Evolutionary conservation across 2,329 filamentous ascomycete species (phyloP), one percentile per base, ranked within the genome.

Genomic region (Amauroascus niger): DNA sequence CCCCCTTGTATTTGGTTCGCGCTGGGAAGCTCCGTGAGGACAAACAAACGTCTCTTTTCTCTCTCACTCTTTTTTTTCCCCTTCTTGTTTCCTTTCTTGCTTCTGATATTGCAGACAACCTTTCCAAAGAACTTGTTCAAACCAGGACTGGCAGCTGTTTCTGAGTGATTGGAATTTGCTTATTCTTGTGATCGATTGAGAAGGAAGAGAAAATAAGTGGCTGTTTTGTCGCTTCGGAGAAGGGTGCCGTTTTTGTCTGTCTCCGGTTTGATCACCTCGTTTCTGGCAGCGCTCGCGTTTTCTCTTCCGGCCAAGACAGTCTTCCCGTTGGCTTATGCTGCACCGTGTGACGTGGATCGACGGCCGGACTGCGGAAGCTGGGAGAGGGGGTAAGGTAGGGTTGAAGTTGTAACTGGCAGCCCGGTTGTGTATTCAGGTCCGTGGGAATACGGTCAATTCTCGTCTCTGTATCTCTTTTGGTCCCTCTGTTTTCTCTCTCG

Each of bases 341-440:
- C 49, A 43, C 41, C 13, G 50, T 52, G 50, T 52, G 50, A 52
- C 50, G 50, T 46, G 50, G 50, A 46, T 52, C 43, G 41, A 35
- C 50, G n/a, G n/a, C n/a, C n/a, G 50, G 32, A 44, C 24, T 51
- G 41, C 50, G 37, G 20, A 16, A 51, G 37, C 14, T 41, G 33
- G n/a, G 20, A n/a, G n/a, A n/a, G n/a, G n/a, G n/a, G n/a, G n/a
- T n/a, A n/a, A n/a, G n/a, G n/a, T n/a, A n/a, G 33, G 22, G 50
- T 39, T 45, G 41, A 22, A 6, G 33, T 46, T n/a, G 40, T 32
- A 37, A 52, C 39, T 52, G 30, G 40, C 32, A 46, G 22, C 6
- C 41, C 22, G 16, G 8, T 20, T 28, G 39, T 18, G 20, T 46
- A 46, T 46, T 37, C 20, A 13, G 18, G 16, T 2, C 22, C 28